Evolutionary conservation across 192 early-diverging fungal species (phyloP).

Genomic region (Mortierella antarctica): DNA sequence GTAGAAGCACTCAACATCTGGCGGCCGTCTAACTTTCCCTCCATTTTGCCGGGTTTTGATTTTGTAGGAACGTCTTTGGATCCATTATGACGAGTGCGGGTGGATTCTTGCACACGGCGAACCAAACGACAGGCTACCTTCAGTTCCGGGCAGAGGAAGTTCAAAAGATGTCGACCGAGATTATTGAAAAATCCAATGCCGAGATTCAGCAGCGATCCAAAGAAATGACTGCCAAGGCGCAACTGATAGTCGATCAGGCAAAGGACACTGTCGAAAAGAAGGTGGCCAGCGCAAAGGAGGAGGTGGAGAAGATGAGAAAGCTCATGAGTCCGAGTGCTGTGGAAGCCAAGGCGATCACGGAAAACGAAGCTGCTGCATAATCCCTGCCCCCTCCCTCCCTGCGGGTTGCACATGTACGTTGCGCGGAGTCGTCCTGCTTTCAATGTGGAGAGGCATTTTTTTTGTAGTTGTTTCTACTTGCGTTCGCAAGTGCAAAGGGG

Average conservation of each 20-base stretch:
- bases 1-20: neutral
- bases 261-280: slow-evolving; percentile 43
- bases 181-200: slow-evolving; percentile 44
- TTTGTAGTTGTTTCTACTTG: too few species aligned
- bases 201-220: slow-evolving; percentile 40
- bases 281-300: slow-evolving; percentile 35
- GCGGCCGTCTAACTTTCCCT: neutral
- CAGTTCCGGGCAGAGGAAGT: slow-evolving; percentile 52
- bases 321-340: slow-evolving; percentile 16
- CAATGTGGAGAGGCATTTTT: too few species aligned
- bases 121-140: slow-evolving; percentile 45
- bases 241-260: slow-evolving; percentile 41
- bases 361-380: neutral
- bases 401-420: too few species aligned
- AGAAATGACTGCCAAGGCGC: slow-evolving; percentile 50
- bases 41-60: neutral
- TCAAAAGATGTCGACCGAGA: slow-evolving; percentile 42
- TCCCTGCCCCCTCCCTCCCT: too few species aligned
- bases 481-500: too few species aligned
- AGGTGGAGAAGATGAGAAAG: slow-evolving; percentile 38
- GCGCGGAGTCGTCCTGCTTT: too few species aligned
- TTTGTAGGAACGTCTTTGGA: slow-evolving; percentile 55
- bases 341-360: slow-evolving; percentile 29
- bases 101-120: slow-evolving; percentile 61
- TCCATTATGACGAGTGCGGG: slow-evolving; percentile 59